Percentiles rank a stretch among this genome's conserved stretches.
Conservation (phyloP, 2,329 filamentous ascomycete genomes). For the Harringtonia lauricola region DNA sequence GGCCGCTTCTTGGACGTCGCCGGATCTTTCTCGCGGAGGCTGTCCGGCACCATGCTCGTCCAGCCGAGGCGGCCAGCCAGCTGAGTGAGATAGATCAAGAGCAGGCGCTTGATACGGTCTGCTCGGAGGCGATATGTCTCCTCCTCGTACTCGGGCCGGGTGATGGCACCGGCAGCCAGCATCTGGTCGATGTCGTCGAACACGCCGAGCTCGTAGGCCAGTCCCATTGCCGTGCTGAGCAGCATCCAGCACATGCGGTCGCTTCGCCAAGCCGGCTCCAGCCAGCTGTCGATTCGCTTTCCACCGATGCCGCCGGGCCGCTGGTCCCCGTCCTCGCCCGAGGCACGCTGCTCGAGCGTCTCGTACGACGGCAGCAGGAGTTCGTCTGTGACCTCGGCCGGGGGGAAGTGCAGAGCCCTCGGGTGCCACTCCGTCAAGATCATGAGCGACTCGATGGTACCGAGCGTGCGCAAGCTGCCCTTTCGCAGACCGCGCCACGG, state of each 20-base stretch:
- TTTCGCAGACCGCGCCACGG: constrained; percentile 60
- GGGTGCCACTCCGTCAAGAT: constrained; percentile 97
- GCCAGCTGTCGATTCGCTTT: constrained; percentile 84
- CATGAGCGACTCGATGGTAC: constrained; percentile 88
- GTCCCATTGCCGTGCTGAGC: constrained; percentile 76
- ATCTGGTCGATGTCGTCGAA: constrained; percentile 81
- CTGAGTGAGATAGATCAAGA: constrained; percentile 87
- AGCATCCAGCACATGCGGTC: constrained; percentile 99
- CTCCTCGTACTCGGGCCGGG: constrained; percentile 59
- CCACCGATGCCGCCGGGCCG: constrained; percentile 57
- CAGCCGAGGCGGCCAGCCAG: constrained; percentile 86
- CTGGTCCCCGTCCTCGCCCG: constrained; percentile 26
- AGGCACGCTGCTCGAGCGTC: constrained; percentile 27
- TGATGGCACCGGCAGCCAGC: constrained; percentile 46
- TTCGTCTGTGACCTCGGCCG: constrained; percentile 63
- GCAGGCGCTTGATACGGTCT: constrained; percentile 70
- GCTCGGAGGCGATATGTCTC: constrained; percentile 67
- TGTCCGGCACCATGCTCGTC: constrained; percentile 82
- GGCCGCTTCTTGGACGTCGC: constrained; percentile 40
- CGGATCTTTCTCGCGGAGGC: constrained; percentile 45
- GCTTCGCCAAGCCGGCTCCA: constrained; percentile 89
- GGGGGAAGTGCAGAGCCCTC: constrained; percentile 84
- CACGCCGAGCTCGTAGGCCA: constrained; percentile 89
- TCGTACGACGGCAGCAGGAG: constrained; percentile 52
- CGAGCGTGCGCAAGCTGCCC: constrained; percentile 76